Evolutionary conservation across 495 filamentous ascomycete genomes (phyloP).

Genomic region (Neurospora tetraspora): DNA sequence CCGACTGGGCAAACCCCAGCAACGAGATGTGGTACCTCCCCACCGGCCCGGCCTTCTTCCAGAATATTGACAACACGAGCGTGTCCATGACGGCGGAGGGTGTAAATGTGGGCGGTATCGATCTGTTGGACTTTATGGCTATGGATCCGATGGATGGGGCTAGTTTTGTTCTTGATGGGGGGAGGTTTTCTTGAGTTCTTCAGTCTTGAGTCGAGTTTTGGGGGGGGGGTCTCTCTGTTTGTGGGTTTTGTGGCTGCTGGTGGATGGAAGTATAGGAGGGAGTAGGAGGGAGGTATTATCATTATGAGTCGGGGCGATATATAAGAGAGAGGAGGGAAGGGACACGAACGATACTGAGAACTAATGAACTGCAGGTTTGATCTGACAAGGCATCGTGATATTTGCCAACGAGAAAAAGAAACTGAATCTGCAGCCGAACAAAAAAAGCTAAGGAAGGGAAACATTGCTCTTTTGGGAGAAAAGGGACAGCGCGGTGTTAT

Average conservation of each 20-base stretch:
- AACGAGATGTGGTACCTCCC: constrained; percentile 51
- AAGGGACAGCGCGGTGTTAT: neutral
- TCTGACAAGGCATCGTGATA: neutral
- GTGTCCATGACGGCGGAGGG: constrained; percentile 51
- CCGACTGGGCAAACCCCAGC: constrained; percentile 33
- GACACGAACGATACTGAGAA: neutral
- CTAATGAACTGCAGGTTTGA: neutral
- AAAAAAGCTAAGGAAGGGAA: neutral
- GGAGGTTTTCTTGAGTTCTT: neutral
- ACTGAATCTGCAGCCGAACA: neutral
- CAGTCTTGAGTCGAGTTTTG: neutral
- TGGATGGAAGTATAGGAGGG: neutral
- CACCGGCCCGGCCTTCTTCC: constrained; percentile 43
- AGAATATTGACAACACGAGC: constrained; percentile 39
- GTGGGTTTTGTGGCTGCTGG: neutral
- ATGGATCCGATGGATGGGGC: constrained; percentile 34
- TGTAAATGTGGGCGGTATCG: constrained; percentile 46
- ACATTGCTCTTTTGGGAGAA: neutral
- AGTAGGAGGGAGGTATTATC: neutral
- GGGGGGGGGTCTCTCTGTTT: neutral
- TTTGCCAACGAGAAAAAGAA: neutral
- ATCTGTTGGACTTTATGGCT: constrained; percentile 48
- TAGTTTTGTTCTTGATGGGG: constrained; percentile 28
- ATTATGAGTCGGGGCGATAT: neutral
- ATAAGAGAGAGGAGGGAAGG: neutral